phyloP scores from a whole-genome alignment of 2,329 filamentous ascomycete genomes.

The Neofusicoccum parvum region DNA sequence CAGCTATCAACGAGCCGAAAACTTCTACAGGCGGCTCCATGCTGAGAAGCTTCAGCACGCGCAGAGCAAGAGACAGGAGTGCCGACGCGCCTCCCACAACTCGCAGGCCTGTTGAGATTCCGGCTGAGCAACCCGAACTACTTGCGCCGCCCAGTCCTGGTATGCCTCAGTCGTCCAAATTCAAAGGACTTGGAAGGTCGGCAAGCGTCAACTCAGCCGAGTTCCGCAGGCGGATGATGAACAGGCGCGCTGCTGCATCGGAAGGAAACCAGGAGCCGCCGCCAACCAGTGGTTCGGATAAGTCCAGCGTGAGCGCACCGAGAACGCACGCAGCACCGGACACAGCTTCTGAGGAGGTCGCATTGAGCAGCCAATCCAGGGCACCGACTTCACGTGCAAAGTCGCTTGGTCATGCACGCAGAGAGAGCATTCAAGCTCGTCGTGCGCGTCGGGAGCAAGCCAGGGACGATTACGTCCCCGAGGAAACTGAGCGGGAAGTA shows the following conservation, averaged over 20 bases:
- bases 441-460: conserved; percentile 73
- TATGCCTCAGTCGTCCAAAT: conserved; percentile 58
- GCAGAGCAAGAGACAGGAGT: conserved; percentile 59
- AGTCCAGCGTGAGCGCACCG: conserved; percentile 59
- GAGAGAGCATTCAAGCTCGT: conserved; percentile 89
- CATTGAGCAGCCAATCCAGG: conserved; percentile 32
- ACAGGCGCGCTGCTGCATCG: conserved; percentile 55
- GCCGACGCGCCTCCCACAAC: conserved; percentile 52
- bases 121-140: conserved; percentile 70
- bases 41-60: conserved; percentile 88
- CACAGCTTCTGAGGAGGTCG: conserved; percentile 54
- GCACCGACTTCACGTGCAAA: conserved; percentile 64
- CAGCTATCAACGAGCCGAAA: conserved; percentile 77
- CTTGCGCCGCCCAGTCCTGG: conserved; percentile 68
- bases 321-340: conserved; percentile 49
- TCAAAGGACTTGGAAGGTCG: conserved; percentile 75
- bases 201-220: conserved; percentile 92
- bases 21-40: conserved; percentile 60
- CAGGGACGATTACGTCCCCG: conserved; percentile 76
- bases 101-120: conserved; percentile 56
- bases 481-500: conserved; percentile 85
- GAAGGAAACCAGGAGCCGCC: conserved; percentile 51
- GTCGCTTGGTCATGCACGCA: conserved; percentile 83
- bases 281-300: conserved; percentile 77
- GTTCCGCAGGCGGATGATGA: conserved; percentile 66